Base-by-base conservation (phyloP, 495 filamentous ascomycete genomes). In the Aspergillus haitiensis region DNA sequence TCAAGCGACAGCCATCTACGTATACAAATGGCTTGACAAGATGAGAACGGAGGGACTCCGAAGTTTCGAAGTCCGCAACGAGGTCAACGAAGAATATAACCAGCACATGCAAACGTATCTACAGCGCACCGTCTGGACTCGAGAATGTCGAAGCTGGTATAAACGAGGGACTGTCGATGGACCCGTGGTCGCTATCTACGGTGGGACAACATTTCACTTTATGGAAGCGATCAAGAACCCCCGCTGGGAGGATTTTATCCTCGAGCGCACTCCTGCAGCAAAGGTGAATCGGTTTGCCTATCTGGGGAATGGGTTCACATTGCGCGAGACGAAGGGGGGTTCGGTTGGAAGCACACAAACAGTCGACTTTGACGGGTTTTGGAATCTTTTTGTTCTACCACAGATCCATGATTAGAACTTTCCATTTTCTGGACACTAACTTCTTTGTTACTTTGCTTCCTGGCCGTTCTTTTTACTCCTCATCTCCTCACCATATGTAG, bases 171-270 rank as follows among this genome's bases (percentile, higher is more conserved):
- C 60, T 0, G 40, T 55, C 5, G 60, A 63, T 18, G 52, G 61
- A 9, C 63, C 53, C 12, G 59, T 65, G 0, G 51, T 59, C 2
- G 55, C 58, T 12, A 59, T 70, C 13, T 68, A 64, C 37, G 59
- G 62, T 1, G 67, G 67, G 11, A 66, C 70, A 16, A 66, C 69
- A 5, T 63, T 79, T 33, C 77, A 81, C 52, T 83, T 80, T 64
- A 75, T 81, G 36, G 80, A 84, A 46, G 71, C 74, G 7, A 52
- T 83, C 32, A 66, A 72, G 50, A 72, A 75, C 54, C 69, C 77
- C 1, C 69, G 80, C 3, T 66, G 66, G 40, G 80, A 83, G 40
- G 80, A 82, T 59, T 83, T 71, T 62, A 67, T 79, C 3, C 56
- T 63, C 10, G 18, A 60, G 72, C 60, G 69, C 6, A 37, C 47